Evolutionary conservation across 129 eudicot species (phyloP).

Genomic region (Pittosporum tobira): DNA sequence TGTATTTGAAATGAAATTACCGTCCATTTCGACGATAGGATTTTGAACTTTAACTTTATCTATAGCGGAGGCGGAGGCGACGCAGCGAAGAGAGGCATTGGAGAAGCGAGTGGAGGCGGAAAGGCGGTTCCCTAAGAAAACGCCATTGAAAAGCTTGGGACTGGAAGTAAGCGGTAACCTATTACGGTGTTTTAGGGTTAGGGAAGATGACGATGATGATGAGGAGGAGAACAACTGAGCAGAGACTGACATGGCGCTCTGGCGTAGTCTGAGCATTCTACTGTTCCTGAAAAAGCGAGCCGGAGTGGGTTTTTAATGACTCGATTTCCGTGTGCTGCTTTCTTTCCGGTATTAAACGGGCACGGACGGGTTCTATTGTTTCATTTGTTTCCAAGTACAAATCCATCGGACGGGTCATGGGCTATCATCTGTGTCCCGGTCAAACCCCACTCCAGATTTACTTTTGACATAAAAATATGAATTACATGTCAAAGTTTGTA

Average conservation of each 20-base stretch:
- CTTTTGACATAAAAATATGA: no score
- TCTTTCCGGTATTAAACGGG: no score
- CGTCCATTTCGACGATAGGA: conserved; percentile 96
- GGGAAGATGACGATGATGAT: conserved; percentile 22
- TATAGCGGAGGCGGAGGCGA: conserved; percentile 44
- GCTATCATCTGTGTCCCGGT: no score
- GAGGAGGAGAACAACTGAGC: conserved; percentile 22
- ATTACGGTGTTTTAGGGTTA: conserved; percentile 28
- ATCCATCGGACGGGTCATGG: no score
- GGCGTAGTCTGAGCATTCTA: conserved; percentile 25
- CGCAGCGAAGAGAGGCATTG: conserved; percentile 57
- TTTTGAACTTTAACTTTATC: conserved; percentile 52
- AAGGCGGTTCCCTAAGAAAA: conserved; percentile 10
- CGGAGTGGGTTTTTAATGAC: not conserved
- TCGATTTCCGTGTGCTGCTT: no score
- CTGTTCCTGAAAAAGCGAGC: not conserved
- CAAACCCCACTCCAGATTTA: no score
- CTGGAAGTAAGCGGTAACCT: conserved; percentile 11
- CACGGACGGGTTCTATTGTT: no score
- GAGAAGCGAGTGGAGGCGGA: conserved; percentile 23
- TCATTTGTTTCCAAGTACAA: no score
- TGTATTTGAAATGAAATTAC: conserved; percentile 17
- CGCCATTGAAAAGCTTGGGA: conserved; percentile 14
- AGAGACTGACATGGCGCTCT: conserved; percentile 38
- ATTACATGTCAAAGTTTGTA: no score